Base-by-base conservation (phyloP, 1,139 yeast genomes). In the Taphrina wiesneri region DNA sequence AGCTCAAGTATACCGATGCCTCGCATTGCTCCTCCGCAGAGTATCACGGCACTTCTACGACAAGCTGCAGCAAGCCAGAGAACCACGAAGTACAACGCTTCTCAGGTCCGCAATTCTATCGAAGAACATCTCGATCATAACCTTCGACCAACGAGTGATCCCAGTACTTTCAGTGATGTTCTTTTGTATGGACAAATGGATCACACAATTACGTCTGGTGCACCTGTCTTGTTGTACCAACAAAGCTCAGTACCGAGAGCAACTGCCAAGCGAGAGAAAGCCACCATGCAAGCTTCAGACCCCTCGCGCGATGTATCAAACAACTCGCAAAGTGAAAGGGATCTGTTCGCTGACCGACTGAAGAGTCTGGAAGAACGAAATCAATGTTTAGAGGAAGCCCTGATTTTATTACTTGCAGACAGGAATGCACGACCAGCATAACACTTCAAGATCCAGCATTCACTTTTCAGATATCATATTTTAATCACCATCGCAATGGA, bases 131-230 rank as follows among this genome's bases (percentile, higher is more conserved):
- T 21, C 7, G 49, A 19, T 21, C 28, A 19, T 7, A n/a, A 45
- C 9, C 28, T 4, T 13, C n/a, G n/a, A 2, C 13, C 11, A 45
- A 21, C 25, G 7, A 13, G 13, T 4, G 6, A 45, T 2, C 13
- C 49, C 28, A 45, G 26, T 45, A 19, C n/a, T 6, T 39, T 39
- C 19, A 39, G 43, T 19, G 49, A 45, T n/a, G 28, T 45, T 23
- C 49, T 45, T n/a, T 21, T 45, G 49, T 45, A 45, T n/a, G 49
- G 49, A 11, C 49, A 45, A 23, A 45, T 45, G 49, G 49, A 45
- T 4, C 49, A 45, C n/a, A n/a, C 49, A 7, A 45, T 45, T 28
- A 45, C 49, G 19, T 45, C 49, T 11, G 49, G 49, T n/a, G 49
- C 49, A 9, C 49, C 49, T 17, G 28, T 45, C 28, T 45, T 45